These are phyloP conservation scores for Adansonia rubrostipa DNA, from an alignment of 441 rosid genomes.

Conservation along the genomic window DNA sequence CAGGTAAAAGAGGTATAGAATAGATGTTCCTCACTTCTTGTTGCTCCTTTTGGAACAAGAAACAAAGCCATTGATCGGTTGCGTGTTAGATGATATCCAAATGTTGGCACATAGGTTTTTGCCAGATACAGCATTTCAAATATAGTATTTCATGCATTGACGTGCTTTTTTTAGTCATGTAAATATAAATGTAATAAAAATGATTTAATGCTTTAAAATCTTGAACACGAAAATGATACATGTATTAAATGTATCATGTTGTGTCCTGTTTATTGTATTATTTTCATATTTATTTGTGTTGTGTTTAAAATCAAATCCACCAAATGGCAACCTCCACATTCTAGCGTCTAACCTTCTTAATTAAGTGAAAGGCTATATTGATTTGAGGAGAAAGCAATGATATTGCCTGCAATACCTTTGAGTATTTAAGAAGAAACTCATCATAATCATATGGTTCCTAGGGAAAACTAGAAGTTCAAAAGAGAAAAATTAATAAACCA, in stretches of 20 bases:
- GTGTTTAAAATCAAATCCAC: no score
- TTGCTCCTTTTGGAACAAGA: background rate
- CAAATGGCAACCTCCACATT: background rate
- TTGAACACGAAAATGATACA: no score
- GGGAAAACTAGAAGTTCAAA: background rate
- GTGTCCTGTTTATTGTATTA: no score
- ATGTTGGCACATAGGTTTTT: background rate
- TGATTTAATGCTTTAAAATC: no score
- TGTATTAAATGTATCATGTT: no score
- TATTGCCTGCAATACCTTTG: background rate
- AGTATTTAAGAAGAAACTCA: conserved; percentile 14
- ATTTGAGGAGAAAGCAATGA: conserved; percentile 13
- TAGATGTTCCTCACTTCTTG: background rate
- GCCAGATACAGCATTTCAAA: background rate
- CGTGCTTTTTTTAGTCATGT: no score
- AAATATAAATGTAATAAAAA: no score
- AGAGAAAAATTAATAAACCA: background rate
- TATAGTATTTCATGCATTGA: no score
- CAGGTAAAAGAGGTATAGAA: background rate
- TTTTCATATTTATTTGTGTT: no score
- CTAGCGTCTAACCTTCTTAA: background rate
- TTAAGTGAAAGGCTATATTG: conserved; percentile 18
- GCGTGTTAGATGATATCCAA: background rate
- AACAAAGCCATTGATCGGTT: background rate
- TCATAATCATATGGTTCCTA: background rate